These are phyloP conservation scores for Colletotrichum tropicicola DNA, from an alignment of 2,329 filamentous ascomycete species.

Conservation along the genomic window DNA sequence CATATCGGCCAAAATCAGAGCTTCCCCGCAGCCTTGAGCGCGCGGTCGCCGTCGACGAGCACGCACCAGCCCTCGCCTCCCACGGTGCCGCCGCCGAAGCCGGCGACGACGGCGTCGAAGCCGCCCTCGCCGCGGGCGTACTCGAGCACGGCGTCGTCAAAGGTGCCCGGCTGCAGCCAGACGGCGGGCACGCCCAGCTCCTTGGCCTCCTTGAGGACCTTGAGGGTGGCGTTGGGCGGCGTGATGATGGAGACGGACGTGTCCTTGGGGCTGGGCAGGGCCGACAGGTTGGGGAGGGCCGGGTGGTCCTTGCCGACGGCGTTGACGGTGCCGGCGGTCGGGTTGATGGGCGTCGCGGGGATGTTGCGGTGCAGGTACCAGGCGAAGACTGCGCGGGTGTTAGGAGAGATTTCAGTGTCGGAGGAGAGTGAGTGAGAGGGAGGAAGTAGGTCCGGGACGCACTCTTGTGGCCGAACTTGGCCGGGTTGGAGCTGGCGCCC, in stretches of 20 bases:
- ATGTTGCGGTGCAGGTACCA: slow-evolving; percentile 87
- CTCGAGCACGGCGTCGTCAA: slow-evolving; percentile 77
- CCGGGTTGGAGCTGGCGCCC: slow-evolving; percentile 84
- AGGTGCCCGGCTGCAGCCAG: slow-evolving; percentile 93
- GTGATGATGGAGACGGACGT: slow-evolving; percentile 90
- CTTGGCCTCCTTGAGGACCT: slow-evolving; percentile 81
- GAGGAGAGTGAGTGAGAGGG: background rate
- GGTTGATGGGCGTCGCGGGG: slow-evolving; percentile 86
- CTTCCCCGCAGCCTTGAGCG: slow-evolving; percentile 65
- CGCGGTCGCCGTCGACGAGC: slow-evolving; percentile 81
- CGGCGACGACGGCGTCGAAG: slow-evolving; percentile 77
- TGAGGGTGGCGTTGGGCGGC: slow-evolving; percentile 78
- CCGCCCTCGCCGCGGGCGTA: slow-evolving; percentile 68
- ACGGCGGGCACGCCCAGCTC: slow-evolving; percentile 76
- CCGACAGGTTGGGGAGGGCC: slow-evolving; percentile 72
- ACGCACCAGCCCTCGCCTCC: slow-evolving; percentile 87
- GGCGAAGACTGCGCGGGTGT: slow-evolving; percentile 73
- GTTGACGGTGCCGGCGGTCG: slow-evolving; percentile 70
- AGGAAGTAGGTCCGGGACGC: slow-evolving; percentile 34
- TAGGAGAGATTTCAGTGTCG: slow-evolving; percentile 11
- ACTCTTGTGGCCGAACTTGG: slow-evolving; percentile 92
- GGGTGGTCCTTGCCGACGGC: slow-evolving; percentile 59
- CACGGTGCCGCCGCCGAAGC: slow-evolving; percentile 60
- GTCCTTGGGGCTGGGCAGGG: slow-evolving; percentile 71
- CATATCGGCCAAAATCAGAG: slow-evolving; percentile 47